phyloP scores from a whole-genome alignment of 768 basidiomycete species.

The Clathrus columnatus region DNA sequence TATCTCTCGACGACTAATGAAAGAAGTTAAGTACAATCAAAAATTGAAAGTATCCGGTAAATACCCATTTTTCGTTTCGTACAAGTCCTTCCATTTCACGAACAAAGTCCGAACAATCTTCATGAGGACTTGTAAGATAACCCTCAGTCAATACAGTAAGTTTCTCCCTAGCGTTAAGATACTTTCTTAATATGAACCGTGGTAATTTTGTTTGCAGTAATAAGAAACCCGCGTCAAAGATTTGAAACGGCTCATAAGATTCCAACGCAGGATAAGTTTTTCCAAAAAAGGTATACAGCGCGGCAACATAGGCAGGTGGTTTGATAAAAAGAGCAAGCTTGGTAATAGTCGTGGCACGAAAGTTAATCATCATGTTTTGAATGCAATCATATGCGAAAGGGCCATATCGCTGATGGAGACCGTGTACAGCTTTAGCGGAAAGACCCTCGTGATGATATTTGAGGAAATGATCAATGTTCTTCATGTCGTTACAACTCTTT shows the following conservation, averaged over 20 bases:
- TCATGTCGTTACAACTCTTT: background rate
- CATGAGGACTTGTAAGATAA: background rate
- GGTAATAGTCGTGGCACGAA: constrained; percentile 2
- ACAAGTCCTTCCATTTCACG: too few relatives aligned
- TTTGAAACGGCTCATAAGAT: constrained; percentile 11
- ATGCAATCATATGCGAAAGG: constrained; percentile 8
- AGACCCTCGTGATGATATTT: constrained; percentile 12
- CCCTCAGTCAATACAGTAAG: constrained; percentile 6
- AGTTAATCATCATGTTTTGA: background rate
- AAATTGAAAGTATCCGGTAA: background rate
- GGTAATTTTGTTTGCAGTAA: constrained; percentile 15
- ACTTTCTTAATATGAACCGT: constrained; percentile 12
- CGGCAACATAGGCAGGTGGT: constrained; percentile 14
- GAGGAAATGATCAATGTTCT: constrained; percentile 11
- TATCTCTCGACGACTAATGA: constrained; percentile 11
- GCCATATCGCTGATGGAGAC: constrained; percentile 12
- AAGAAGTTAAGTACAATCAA: too few relatives aligned
- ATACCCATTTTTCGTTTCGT: constrained; percentile 15
- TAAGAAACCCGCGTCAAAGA: constrained; percentile 18
- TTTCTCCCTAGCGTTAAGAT: constrained; percentile 11
- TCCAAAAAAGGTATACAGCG: constrained; percentile 16
- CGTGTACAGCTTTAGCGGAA: constrained; percentile 9
- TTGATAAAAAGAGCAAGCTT: constrained; percentile 12
- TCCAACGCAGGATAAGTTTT: constrained; percentile 12
- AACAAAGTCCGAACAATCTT: background rate